These are phyloP conservation scores for Fusarium drepaniforme DNA, from an alignment of 2,329 filamentous ascomycete genomes.

Conservation along the genomic window DNA sequence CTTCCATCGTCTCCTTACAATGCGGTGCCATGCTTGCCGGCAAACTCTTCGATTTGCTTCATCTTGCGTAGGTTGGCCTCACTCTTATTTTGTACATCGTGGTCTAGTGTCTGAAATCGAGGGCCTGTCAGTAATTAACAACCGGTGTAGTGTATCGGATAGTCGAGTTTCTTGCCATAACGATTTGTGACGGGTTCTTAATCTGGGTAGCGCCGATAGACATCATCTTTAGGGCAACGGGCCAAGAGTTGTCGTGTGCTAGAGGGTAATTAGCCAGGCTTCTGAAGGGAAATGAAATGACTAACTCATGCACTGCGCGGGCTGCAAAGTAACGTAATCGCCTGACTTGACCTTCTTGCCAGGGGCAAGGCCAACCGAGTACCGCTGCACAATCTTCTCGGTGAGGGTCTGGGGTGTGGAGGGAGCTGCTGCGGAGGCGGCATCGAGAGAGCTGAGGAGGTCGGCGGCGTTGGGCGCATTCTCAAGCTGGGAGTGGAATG, in stretches of 20 bases:
- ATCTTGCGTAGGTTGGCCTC: constrained; percentile 87
- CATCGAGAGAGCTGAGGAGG: constrained; percentile 63
- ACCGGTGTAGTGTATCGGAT: neutral
- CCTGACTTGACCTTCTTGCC: constrained; percentile 82
- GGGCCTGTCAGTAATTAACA: neutral
- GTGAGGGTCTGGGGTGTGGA: constrained; percentile 79
- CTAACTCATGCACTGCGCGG: neutral
- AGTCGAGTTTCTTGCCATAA: neutral
- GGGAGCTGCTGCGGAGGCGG: constrained; percentile 28
- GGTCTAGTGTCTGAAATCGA: constrained; percentile 67
- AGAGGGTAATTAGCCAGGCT: neutral
- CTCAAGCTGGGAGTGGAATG: constrained; percentile 74
- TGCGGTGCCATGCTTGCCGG: constrained; percentile 78
- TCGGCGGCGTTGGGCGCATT: constrained; percentile 63
- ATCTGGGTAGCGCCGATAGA: neutral
- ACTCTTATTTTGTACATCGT: constrained; percentile 88
- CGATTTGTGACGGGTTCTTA: neutral
- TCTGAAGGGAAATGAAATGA: neutral
- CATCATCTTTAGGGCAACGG: neutral
- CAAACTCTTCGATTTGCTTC: constrained; percentile 83
- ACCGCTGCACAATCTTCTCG: constrained; percentile 90
- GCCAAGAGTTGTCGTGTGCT: neutral
- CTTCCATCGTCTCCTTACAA: constrained; percentile 86
- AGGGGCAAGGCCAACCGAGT: constrained; percentile 79
- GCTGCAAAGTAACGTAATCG: constrained; percentile 83